These are phyloP conservation scores for Phyllosticta paracitricarpa DNA, from an alignment of 2,329 filamentous ascomycete species.

Conservation along the genomic window DNA sequence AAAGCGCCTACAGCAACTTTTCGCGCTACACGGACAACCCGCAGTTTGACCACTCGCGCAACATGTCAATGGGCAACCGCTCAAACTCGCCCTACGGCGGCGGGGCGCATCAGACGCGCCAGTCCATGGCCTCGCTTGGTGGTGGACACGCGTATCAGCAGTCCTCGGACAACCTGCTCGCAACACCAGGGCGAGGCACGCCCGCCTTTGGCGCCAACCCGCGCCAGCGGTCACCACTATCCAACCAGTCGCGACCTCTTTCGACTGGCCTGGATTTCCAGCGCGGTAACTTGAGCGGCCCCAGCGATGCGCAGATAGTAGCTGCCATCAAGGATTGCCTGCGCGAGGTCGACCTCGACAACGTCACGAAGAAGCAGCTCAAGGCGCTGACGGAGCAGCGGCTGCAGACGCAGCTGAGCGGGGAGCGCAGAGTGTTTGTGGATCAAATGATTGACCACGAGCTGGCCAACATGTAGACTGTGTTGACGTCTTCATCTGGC, in stretches of 20 bases:
- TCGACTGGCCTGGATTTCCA: constrained; percentile 48
- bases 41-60: constrained; percentile 36
- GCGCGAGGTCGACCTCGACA: constrained; percentile 83
- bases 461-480: constrained; percentile 71
- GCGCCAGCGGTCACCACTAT: constrained; percentile 40
- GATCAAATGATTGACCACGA: constrained; percentile 89
- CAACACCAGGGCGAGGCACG: constrained; percentile 8
- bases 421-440: constrained; percentile 80
- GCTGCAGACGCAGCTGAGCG: constrained; percentile 76
- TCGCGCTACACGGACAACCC: constrained; percentile 55
- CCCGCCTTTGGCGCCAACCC: constrained; percentile 13
- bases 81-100: constrained; percentile 35
- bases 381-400: constrained; percentile 82
- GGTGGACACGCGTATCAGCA: constrained; percentile 20
- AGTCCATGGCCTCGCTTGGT: constrained; percentile 34
- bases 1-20: constrained; percentile 61
- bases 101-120: constrained; percentile 29
- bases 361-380: constrained; percentile 94
- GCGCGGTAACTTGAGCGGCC: constrained; percentile 48
- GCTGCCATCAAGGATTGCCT: constrained; percentile 78
- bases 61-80: constrained; percentile 51
- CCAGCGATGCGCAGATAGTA: constrained; percentile 69
- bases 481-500: not conserved
- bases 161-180: constrained; percentile 31
- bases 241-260: constrained; percentile 34